phyloP scores from a whole-genome alignment of 2,329 filamentous ascomycete species.

The Pseudopyricularia javanii region DNA sequence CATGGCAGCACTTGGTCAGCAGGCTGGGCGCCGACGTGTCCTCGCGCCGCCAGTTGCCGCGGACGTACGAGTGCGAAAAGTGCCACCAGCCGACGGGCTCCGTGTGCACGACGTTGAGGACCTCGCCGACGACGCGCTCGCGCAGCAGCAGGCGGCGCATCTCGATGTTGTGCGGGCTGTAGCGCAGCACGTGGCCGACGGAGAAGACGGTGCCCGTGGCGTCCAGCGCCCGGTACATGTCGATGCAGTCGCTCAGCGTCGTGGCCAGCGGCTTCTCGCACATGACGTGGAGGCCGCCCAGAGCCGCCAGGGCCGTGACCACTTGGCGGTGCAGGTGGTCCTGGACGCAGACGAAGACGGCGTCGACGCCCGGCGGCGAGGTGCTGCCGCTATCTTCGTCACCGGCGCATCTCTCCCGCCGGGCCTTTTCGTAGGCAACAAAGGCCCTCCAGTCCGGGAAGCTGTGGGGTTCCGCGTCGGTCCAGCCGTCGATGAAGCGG shows the following conservation, averaged over 20 bases:
- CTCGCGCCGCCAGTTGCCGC: conserved; percentile 86
- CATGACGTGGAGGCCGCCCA: conserved; percentile 66
- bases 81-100: conserved; percentile 97
- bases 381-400: conserved; percentile 17
- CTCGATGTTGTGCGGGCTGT: conserved; percentile 84
- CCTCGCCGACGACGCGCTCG: conserved; percentile 67
- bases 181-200: conserved; percentile 86
- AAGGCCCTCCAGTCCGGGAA: conserved; percentile 69
- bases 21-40: conserved; percentile 67
- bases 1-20: conserved; percentile 91
- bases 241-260: conserved; percentile 63
- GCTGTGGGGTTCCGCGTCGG: conserved; percentile 42
- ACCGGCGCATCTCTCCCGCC: conserved; percentile 40
- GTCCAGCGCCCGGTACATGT: conserved; percentile 51
- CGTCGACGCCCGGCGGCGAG: conserved; percentile 46
- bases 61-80: conserved; percentile 80
- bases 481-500: conserved; percentile 58
- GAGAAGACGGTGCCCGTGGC: conserved; percentile 53
- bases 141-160: conserved; percentile 67
- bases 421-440: conserved; percentile 54
- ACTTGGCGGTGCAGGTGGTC: conserved; percentile 84
- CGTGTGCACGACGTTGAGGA: conserved; percentile 78
- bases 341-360: conserved; percentile 54
- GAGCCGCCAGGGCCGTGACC: conserved; percentile 57
- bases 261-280: conserved; percentile 92